Evolutionary conservation across 1,284 basidiomycete genomes (phyloP).

Genomic region (Wallemia mellicola): DNA sequence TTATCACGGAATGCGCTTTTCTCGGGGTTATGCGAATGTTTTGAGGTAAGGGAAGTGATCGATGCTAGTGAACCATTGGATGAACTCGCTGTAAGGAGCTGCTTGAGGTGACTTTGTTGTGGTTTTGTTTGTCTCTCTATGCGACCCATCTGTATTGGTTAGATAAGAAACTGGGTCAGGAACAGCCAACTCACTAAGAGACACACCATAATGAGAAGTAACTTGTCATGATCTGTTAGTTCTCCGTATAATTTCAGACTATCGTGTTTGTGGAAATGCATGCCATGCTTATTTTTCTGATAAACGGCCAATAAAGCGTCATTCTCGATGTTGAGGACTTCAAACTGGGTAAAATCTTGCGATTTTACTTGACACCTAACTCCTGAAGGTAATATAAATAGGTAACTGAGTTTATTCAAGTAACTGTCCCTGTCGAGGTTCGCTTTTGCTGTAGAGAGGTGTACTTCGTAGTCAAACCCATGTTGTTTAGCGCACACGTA

Average conservation of each 20-base stretch:
- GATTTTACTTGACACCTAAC: background rate
- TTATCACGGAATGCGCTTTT: no score
- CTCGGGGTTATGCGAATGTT: no score
- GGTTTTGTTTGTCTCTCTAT: background rate
- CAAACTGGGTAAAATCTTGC: background rate
- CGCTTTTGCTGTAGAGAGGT: background rate
- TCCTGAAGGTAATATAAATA: background rate
- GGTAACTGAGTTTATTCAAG: background rate
- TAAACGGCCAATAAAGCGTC: background rate
- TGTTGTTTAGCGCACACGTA: background rate
- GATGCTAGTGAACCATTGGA: no score
- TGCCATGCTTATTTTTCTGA: background rate
- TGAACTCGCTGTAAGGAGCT: no score
- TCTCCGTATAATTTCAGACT: background rate
- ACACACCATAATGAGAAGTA: background rate
- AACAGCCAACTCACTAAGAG: background rate
- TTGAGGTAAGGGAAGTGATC: no score
- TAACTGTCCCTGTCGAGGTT: background rate
- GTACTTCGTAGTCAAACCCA: background rate
- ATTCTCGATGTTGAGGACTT: background rate
- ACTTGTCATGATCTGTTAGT: background rate
- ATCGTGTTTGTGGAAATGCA: background rate
- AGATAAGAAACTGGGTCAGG: background rate
- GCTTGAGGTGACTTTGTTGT: no score
- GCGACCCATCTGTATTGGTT: background rate